phyloP scores from a whole-genome alignment of 176 grass and related monocot genomes.

The Thalia dealbata region DNA sequence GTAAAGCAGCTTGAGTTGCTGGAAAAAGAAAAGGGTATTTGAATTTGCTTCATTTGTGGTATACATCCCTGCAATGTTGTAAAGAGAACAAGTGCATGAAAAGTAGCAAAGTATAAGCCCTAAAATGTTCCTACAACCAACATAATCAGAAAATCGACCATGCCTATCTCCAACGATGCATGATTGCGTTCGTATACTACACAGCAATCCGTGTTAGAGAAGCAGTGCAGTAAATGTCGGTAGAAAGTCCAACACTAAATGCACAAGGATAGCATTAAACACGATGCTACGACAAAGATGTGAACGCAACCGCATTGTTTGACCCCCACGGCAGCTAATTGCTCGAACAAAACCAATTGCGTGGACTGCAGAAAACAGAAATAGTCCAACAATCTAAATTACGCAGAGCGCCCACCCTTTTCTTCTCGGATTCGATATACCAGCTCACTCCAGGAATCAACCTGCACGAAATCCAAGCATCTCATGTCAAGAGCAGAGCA shows the following conservation, averaged over 20 bases:
- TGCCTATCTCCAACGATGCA: neutral
- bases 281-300: neutral
- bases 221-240: neutral
- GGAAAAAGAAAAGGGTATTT: neutral
- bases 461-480: conserved; percentile 27
- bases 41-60: neutral
- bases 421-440: conserved; percentile 79
- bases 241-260: neutral
- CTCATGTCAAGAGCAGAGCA: neutral
- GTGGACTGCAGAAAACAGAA: neutral
- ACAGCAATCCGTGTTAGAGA: neutral
- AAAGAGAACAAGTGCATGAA: neutral
- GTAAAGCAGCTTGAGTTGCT: neutral
- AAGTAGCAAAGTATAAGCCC: neutral
- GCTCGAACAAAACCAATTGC: neutral
- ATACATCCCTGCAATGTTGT: neutral
- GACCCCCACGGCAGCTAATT: neutral
- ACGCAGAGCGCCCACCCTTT: conserved; percentile 35
- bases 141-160: neutral
- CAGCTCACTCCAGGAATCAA: conserved; percentile 52
- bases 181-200: neutral
- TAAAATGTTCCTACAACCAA: neutral
- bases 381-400: neutral
- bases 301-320: neutral
- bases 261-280: neutral